Base-by-base conservation (phyloP, 106 monocot species). In the Cymbidium sinense region DNA sequence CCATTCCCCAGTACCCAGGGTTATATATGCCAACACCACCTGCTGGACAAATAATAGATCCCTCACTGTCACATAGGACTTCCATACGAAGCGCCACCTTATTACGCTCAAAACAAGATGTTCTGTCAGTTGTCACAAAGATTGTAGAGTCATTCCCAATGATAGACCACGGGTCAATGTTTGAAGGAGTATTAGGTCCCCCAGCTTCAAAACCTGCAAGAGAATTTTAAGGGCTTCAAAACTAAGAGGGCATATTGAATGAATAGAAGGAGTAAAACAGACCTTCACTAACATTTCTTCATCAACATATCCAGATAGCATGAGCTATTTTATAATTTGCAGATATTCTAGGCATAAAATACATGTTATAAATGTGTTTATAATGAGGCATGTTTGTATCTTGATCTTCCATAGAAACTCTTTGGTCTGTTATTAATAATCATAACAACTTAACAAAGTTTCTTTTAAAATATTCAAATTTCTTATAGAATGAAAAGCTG, bases 1-100 rank as follows among this genome's bases (percentile, higher is more conserved):
- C 96, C 98, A 99, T 95, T 78, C 98, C 98, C 98, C 94, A 99
- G 36, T 76, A 99, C 8, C 98, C 98, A 82, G 98, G 98, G 80
- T 99, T 99, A 51, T 95, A 99, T 31, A 99, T 51, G 29, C 98
- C 98, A 81, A 99, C 98, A 72, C 98, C 98, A 71, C 67, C 80
- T 71, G 52, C 39, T 76, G 94, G 98, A 77, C 98, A 99, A n/a
- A 67, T 70, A 87, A 80, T 84, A 17, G 86, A 77, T 54, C 82
- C 86, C 12, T 51, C 39, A 9, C 21, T 51, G 74, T 79, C 88
- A 78, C 98, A 99, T 25, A 92, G 82, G 33, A 99, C 85, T 83
- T 92, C 92, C 92, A 99, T 92, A 33, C 82, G 85, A 51, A 99
- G 90, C 10, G 94, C 94, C 75, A 99, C 77, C 80, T 83, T 86